Evolutionary conservation across 192 early-diverging fungal genomes (phyloP).

Genomic region (Backusella sp.): DNA sequence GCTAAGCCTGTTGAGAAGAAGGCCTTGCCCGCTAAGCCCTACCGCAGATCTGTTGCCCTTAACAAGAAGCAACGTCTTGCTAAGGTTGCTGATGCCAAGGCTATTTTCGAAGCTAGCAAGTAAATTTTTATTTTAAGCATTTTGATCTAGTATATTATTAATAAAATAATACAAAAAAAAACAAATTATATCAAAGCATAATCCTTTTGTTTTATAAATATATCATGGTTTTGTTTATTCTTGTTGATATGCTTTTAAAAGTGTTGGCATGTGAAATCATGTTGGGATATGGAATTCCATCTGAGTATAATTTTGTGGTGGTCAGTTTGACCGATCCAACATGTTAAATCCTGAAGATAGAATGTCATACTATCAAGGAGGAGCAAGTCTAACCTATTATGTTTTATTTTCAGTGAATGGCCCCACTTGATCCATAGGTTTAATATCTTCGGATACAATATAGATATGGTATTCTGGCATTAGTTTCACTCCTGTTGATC

Average conservation of each 20-base stretch:
- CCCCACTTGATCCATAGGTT: too few relatives aligned
- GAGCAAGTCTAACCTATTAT: neutral
- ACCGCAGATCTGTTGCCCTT: slow-evolving; percentile 55
- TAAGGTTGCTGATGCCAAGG: slow-evolving; percentile 85
- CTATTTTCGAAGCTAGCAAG: slow-evolving; percentile 25
- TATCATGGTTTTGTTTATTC: neutral
- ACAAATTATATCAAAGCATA: neutral
- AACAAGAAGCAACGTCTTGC: slow-evolving; percentile 92
- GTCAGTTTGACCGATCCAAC: neutral
- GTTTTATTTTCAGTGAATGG: too few relatives aligned
- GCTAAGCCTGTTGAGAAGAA: slow-evolving; percentile 74
- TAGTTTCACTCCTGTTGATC: neutral
- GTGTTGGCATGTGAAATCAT: neutral
- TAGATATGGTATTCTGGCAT: neutral
- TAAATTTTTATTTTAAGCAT: slow-evolving; percentile 4
- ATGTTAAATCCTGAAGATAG: neutral
- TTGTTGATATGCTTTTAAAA: neutral
- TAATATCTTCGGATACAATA: too few relatives aligned
- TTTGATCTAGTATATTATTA: neutral
- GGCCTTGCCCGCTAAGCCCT: slow-evolving; percentile 54
- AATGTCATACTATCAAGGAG: neutral
- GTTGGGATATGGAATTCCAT: neutral
- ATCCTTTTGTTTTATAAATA: neutral
- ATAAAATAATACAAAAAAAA: neutral
- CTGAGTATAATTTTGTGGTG: neutral